Conservation (phyloP, 805 yeast genomes). For the Ogataea degrootiae region DNA sequence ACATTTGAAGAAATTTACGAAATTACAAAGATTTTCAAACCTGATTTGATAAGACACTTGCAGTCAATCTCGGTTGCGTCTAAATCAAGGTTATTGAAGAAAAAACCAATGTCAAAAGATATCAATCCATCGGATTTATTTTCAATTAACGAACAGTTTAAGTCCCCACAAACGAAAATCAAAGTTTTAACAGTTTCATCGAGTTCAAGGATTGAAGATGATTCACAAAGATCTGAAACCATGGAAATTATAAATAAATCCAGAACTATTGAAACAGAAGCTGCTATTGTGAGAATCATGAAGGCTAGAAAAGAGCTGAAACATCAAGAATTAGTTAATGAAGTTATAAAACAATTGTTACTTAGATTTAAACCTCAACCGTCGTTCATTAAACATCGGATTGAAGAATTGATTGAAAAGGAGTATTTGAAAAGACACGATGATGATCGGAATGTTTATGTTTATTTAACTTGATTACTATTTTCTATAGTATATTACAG, state of each 20-base stretch:
- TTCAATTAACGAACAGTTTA: constrained; percentile 61
- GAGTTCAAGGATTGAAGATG: constrained; percentile 43
- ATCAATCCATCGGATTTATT: constrained; percentile 62
- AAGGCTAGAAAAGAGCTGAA: constrained; percentile 59
- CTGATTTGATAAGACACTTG: constrained; percentile 70
- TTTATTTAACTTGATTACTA: constrained; percentile 50
- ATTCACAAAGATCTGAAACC: constrained; percentile 49
- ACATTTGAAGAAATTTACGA: constrained; percentile 59
- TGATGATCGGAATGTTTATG: constrained; percentile 53
- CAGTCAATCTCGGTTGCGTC: constrained; percentile 85
- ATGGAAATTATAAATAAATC: constrained; percentile 56
- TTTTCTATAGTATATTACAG: no score
- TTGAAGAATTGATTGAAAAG: constrained; percentile 71
- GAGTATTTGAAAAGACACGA: constrained; percentile 76
- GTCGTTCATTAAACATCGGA: constrained; percentile 60
- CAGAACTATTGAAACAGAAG: constrained; percentile 67
- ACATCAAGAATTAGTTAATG: constrained; percentile 66
- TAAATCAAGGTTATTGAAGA: constrained; percentile 66
- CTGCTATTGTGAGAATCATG: constrained; percentile 86
- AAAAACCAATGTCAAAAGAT: constrained; percentile 70
- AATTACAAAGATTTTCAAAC: constrained; percentile 65
- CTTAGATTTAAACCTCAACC: constrained; percentile 68
- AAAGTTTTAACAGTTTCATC: constrained; percentile 69
- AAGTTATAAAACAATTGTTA: constrained; percentile 54
- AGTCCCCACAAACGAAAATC: constrained; percentile 61